These are phyloP conservation scores for Eucalyptus marginata DNA, from an alignment of 345 rosid genomes.

Conservation along the genomic window DNA sequence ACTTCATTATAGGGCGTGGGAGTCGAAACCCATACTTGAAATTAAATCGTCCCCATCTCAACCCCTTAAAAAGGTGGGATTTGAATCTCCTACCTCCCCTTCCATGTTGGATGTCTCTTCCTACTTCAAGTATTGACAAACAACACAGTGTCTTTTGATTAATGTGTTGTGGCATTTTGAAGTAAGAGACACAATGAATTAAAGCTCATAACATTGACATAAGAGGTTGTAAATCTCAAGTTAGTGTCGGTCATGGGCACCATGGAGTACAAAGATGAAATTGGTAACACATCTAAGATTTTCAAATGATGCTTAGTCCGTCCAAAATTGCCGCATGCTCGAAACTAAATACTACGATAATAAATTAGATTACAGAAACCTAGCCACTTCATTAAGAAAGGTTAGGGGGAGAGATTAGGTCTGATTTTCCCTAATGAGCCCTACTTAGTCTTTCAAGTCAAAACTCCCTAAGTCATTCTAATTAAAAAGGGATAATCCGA, in stretches of 20 bases:
- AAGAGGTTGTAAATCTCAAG: not conserved
- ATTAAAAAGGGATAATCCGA: not conserved
- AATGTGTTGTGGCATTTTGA: not conserved
- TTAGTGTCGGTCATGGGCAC: not conserved
- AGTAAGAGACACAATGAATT: not conserved
- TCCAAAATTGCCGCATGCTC: not conserved
- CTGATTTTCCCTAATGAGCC: not conserved
- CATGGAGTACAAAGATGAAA: not conserved
- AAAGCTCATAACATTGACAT: not conserved
- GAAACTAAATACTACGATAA: not conserved
- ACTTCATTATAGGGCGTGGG: no score
- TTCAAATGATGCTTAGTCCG: not conserved
- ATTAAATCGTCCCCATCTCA: no score
- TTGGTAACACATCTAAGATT: not conserved
- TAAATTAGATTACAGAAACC: not conserved
- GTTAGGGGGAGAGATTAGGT: not conserved
- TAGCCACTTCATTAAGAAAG: not conserved
- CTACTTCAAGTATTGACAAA: not conserved
- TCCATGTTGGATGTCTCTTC: not conserved
- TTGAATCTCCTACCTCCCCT: fast-evolving
- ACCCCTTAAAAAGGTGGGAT: no score
- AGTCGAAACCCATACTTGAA: no score
- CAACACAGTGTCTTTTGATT: not conserved
- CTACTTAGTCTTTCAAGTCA: not conserved
- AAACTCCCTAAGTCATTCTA: not conserved